Percentiles rank a stretch among this genome's conserved stretches.
phyloP scores from a whole-genome alignment of 108 stramenopile genomes.

The Cyclostephanos invisitatus region DNA sequence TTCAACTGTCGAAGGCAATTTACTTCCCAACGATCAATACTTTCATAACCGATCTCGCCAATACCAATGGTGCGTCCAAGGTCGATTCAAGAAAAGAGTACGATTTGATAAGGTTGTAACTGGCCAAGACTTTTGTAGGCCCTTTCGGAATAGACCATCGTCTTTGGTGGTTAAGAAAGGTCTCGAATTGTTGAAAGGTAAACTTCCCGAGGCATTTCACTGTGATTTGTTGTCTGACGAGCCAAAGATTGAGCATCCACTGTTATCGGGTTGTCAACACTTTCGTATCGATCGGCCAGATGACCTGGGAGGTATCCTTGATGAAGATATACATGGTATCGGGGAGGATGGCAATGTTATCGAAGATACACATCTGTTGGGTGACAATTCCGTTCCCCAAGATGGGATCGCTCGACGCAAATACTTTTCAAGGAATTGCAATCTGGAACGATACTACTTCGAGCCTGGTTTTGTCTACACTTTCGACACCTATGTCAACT shows the following conservation, averaged over 20 bases:
- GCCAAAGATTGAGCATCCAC: constrained; percentile 48
- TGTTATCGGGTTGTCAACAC: constrained; percentile 50
- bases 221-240: constrained; percentile 43
- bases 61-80: constrained; percentile 51
- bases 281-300: constrained; percentile 48
- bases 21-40: constrained; percentile 26
- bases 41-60: constrained; percentile 41
- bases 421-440: constrained; percentile 46
- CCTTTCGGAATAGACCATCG: constrained; percentile 46
- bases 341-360: constrained; percentile 31
- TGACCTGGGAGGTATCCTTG: constrained; percentile 2
- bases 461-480: constrained; percentile 49
- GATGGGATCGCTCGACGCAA: constrained; percentile 43
- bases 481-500: constrained; percentile 49
- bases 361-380: constrained; percentile 42
- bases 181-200: constrained; percentile 33
- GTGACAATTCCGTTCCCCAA: constrained; percentile 23
- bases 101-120: constrained; percentile 49
- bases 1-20: constrained; percentile 11
- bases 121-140: constrained; percentile 53
- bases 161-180: constrained; percentile 34
- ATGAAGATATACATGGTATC: constrained; percentile 23
- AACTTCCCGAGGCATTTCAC: constrained; percentile 49
- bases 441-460: constrained; percentile 42
- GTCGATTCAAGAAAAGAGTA: constrained; percentile 34